Evolutionary conservation across 2,329 filamentous ascomycete genomes (phyloP).

Genomic region (Claviceps humidiphila): DNA sequence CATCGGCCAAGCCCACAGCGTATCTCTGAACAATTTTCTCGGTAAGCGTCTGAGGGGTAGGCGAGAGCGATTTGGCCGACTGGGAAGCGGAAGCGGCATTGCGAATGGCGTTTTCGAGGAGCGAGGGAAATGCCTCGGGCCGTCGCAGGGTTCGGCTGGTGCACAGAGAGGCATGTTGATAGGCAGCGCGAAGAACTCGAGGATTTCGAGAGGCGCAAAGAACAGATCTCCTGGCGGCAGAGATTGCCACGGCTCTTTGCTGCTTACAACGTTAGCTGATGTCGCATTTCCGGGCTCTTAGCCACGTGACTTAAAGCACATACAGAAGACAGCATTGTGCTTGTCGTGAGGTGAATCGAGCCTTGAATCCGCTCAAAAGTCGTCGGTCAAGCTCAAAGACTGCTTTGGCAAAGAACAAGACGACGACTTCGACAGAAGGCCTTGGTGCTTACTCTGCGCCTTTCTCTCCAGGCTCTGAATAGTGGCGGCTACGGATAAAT

Average conservation of each 20-base stretch:
- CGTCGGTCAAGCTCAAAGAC: not conserved
- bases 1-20: slow-evolving; percentile 58
- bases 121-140: slow-evolving; percentile 45
- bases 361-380: not conserved
- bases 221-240: not conserved
- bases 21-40: slow-evolving; percentile 87
- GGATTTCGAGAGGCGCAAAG: not conserved
- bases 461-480: not conserved
- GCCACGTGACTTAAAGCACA: not conserved
- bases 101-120: slow-evolving; percentile 38
- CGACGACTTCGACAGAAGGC: not conserved
- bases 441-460: not conserved
- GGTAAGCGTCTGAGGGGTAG: slow-evolving; percentile 36
- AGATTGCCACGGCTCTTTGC: not conserved
- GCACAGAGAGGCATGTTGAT: not conserved
- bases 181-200: not conserved
- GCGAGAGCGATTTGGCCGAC: slow-evolving; percentile 27
- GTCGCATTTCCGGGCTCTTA: not conserved
- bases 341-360: not conserved
- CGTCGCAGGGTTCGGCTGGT: not conserved
- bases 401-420: not conserved
- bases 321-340: slow-evolving; percentile 1
- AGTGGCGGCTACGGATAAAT: not conserved
- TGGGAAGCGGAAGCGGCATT: slow-evolving; percentile 38
- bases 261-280: not conserved